Conservation (phyloP, 768 basidiomycete genomes). For the Auricularia sp. region DNA sequence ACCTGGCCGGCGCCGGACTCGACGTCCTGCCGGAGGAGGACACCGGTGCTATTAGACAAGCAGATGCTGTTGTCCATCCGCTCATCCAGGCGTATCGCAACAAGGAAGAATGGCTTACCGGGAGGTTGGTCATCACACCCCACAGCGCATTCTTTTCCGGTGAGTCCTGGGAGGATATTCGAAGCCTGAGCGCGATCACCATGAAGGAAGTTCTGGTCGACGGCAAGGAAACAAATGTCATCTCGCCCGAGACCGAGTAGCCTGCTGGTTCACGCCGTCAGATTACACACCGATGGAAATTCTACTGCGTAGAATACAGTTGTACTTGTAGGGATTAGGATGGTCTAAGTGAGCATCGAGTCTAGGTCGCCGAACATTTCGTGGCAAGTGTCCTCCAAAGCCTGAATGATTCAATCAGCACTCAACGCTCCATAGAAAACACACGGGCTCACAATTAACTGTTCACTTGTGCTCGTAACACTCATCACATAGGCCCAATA, state of each 20-base stretch:
- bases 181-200: constrained; percentile 6
- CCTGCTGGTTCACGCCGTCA: no score
- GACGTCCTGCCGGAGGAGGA: constrained; percentile 14
- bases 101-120: constrained; percentile 13
- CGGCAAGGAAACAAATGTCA: constrained; percentile 29
- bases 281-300: no score
- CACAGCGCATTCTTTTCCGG: constrained; percentile 14
- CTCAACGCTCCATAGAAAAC: background rate
- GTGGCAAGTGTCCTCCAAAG: constrained; percentile 14
- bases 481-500: constrained; percentile 14
- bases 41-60: background rate
- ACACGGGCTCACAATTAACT: constrained; percentile 5
- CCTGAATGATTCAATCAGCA: background rate
- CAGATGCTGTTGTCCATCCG: constrained; percentile 9
- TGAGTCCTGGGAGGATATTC: constrained; percentile 11
- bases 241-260: constrained; percentile 18
- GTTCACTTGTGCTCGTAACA: constrained; percentile 7
- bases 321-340: background rate
- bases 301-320: background rate
- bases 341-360: constrained; percentile 11
- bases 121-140: constrained; percentile 11
- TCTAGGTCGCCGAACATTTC: constrained; percentile 16
- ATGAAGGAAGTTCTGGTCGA: constrained; percentile 19
- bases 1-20: constrained; percentile 13
- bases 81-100: constrained; percentile 13